These are phyloP conservation scores for Cystofilobasidium bisporidii DNA, from an alignment of 768 basidiomycete genomes.

Conservation along the genomic window DNA sequence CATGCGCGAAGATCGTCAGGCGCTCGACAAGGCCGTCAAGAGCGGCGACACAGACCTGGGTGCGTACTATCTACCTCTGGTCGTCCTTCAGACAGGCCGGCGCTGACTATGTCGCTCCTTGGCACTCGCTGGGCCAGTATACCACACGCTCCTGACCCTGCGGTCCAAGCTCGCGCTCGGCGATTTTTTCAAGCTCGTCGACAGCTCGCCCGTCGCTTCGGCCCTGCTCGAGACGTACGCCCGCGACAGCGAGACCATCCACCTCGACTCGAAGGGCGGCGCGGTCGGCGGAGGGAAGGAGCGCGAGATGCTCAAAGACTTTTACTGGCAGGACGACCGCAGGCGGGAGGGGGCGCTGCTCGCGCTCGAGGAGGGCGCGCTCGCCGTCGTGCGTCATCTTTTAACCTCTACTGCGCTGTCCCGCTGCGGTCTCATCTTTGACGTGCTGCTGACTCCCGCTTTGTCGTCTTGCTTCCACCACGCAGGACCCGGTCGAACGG, in stretches of 20 bases:
- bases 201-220: constrained; percentile 47
- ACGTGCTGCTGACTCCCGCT: too few relatives aligned
- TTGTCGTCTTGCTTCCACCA: too few relatives aligned
- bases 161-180: constrained; percentile 74
- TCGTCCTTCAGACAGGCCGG: neutral
- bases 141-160: constrained; percentile 81
- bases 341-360: constrained; percentile 87
- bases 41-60: constrained; percentile 93
- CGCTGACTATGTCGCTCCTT: neutral
- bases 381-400: constrained; percentile 50
- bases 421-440: neutral
- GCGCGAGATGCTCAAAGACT: constrained; percentile 82
- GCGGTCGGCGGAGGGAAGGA: constrained; percentile 50
- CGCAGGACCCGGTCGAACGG: constrained; percentile 62
- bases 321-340: constrained; percentile 95
- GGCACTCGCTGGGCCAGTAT: constrained; percentile 50
- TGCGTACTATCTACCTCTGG: constrained; percentile 39
- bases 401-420: neutral
- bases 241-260: constrained; percentile 47
- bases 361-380: constrained; percentile 68
- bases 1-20: constrained; percentile 90
- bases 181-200: constrained; percentile 85
- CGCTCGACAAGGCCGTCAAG: constrained; percentile 77
- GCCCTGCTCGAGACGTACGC: constrained; percentile 33
- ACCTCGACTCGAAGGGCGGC: constrained; percentile 68